Percentiles rank a stretch among this genome's conserved stretches.
Evolutionary conservation across 1,284 basidiomycete species (phyloP).

Genomic region (Phellinidium pouzarii): DNA sequence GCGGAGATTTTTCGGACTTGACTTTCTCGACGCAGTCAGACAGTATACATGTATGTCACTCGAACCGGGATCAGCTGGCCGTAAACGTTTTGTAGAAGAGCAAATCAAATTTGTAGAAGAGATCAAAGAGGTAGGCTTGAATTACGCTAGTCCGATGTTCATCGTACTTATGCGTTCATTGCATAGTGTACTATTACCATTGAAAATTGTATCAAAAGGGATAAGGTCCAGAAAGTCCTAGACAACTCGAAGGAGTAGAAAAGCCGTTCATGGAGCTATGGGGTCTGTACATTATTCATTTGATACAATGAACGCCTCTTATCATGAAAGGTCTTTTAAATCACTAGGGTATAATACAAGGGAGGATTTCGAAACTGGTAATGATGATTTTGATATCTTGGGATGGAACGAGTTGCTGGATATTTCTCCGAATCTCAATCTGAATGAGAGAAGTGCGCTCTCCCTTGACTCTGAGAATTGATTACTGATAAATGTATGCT

Average conservation of each 20-base stretch:
- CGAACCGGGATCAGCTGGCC: neutral
- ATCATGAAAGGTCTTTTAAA: no score
- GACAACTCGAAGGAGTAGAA: no score
- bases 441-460: neutral
- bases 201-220: no score
- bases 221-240: no score
- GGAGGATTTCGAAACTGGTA: no score
- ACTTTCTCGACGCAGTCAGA: neutral
- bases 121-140: neutral
- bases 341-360: no score
- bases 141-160: neutral
- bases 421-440: neutral
- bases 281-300: no score
- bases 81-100: neutral
- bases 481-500: neutral
- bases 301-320: no score
- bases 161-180: neutral
- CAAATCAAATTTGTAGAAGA: neutral
- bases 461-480: neutral
- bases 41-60: neutral
- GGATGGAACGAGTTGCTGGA: no score
- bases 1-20: neutral
- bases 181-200: no score
- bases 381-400: no score
- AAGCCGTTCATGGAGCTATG: no score